A percentile compares a stretch with the other conserved stretches of the same genome.
phyloP scores from a whole-genome alignment of 2,329 filamentous ascomycete species.

The Aspergillus clavatus region DNA sequence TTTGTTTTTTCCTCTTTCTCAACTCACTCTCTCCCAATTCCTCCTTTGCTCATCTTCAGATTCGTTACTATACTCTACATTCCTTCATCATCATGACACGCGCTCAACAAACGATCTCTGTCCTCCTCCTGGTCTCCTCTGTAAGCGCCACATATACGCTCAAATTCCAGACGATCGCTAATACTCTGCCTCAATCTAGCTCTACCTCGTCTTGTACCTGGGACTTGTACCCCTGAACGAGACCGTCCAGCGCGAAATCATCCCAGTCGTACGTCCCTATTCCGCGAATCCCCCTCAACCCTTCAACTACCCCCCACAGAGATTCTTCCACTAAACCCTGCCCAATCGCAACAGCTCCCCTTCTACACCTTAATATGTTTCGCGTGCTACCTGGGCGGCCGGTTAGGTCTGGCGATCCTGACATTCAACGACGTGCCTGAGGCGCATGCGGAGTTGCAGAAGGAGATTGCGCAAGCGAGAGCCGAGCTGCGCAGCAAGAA shows the following conservation, averaged over 20 bases:
- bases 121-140: conserved; percentile 80
- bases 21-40: neutral
- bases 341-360: conserved; percentile 60
- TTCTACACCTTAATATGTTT: conserved; percentile 90
- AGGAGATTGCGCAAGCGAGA: conserved; percentile 60
- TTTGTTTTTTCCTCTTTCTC: too few relatives aligned
- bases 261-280: conserved; percentile 70
- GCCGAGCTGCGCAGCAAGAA: conserved; percentile 39
- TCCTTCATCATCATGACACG: conserved; percentile 68
- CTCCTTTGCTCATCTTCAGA: conserved; percentile 6
- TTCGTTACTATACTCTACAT: neutral
- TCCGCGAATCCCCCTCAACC: neutral
- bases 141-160: conserved; percentile 49
- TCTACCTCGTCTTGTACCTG: conserved; percentile 83
- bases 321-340: conserved; percentile 4
- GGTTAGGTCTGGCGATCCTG: conserved; percentile 85
- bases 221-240: conserved; percentile 75
- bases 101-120: conserved; percentile 85
- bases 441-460: conserved; percentile 83
- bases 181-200: conserved; percentile 46
- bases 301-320: neutral
- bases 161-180: conserved; percentile 5
- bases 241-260: conserved; percentile 74
- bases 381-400: conserved; percentile 85
- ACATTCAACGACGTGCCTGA: conserved; percentile 95